phyloP scores from a whole-genome alignment of 2,329 filamentous ascomycete species.

The Claviceps quebecensis region DNA sequence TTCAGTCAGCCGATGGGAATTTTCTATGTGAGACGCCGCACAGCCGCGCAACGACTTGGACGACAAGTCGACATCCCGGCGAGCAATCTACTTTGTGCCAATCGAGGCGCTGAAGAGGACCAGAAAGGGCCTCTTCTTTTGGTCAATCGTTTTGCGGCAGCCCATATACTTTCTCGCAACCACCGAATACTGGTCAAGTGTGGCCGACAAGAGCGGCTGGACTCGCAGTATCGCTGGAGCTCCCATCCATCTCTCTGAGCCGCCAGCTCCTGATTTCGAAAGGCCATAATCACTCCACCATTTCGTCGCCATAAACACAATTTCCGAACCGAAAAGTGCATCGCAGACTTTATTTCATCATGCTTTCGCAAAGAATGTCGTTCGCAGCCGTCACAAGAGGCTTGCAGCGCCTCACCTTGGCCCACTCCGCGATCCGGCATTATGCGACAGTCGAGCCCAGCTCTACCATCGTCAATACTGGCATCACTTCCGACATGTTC shows the following conservation, averaged over 20 bases:
- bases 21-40: constrained; percentile 6
- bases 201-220: too few species aligned
- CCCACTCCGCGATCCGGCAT: constrained; percentile 13
- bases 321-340: too few species aligned
- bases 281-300: background rate
- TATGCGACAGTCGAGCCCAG: constrained; percentile 18
- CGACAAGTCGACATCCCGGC: background rate
- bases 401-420: constrained; percentile 16
- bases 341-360: constrained; percentile 3
- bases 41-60: background rate
- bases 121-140: background rate
- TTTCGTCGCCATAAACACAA: background rate
- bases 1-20: constrained; percentile 13
- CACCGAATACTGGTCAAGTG: background rate
- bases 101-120: background rate
- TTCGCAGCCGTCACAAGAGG: constrained; percentile 16
- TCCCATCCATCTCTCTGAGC: background rate
- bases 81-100: background rate
- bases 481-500: constrained; percentile 10
- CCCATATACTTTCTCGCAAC: background rate
- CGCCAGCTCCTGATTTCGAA: background rate
- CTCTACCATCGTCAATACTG: constrained; percentile 7
- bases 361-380: constrained; percentile 19
- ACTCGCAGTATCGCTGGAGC: too few species aligned
- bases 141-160: background rate